These are phyloP conservation scores for Anaeromyces robustus DNA, from an alignment of 192 early-diverging fungal species.

Conservation along the genomic window DNA sequence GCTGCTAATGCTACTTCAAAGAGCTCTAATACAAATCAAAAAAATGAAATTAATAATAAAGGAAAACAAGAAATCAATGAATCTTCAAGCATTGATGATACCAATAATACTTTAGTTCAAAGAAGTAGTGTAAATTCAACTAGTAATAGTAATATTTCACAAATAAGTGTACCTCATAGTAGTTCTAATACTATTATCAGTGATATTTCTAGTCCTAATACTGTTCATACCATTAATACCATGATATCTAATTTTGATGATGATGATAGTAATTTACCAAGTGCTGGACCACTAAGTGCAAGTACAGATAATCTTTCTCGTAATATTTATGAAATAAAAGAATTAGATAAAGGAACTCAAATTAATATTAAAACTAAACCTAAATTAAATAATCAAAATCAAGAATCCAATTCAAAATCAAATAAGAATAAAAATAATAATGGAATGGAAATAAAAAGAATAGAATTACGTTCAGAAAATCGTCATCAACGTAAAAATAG, in stretches of 20 bases:
- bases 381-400: background rate
- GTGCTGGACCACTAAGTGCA: background rate
- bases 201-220: background rate
- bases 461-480: background rate
- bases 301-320: background rate
- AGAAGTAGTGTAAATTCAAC: background rate
- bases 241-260: background rate
- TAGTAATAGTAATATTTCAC: background rate
- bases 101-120: background rate
- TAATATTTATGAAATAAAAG: background rate
- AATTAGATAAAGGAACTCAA: background rate
- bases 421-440: background rate
- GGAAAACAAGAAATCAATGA: background rate
- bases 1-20: too few relatives aligned
- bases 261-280: background rate
- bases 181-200: background rate
- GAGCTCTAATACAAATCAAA: background rate
- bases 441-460: background rate
- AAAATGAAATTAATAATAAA: background rate
- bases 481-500: background rate
- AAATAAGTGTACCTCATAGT: background rate
- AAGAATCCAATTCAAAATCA: background rate
- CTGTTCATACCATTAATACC: too few relatives aligned
- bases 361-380: background rate
- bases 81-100: background rate